A percentile compares a stretch with the other conserved stretches of the same genome.
phyloP scores from a whole-genome alignment of 176 grass and related monocot genomes.

The Aegilops bicornis region DNA sequence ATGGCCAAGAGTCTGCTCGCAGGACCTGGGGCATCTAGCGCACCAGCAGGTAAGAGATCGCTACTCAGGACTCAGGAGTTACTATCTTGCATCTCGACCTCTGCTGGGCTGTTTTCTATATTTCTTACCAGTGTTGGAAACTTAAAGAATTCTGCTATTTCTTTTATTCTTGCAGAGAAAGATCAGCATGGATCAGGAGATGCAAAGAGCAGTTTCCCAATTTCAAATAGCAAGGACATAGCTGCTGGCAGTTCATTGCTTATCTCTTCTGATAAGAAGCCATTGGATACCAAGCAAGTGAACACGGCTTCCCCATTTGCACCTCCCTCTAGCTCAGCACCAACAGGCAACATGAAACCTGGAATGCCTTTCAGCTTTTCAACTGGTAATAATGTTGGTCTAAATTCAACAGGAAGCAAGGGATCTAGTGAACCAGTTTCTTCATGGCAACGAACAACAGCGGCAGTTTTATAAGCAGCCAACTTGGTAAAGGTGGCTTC shows the following conservation, averaged over 20 bases:
- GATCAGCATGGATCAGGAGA: constrained; percentile 24
- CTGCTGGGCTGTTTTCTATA: neutral
- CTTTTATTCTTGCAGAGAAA: constrained; percentile 37
- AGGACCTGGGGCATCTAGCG: constrained; percentile 32
- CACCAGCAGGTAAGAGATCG: constrained; percentile 44
- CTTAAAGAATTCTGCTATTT: constrained; percentile 16
- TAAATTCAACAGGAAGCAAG: constrained; percentile 42
- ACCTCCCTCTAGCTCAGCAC: constrained; percentile 21
- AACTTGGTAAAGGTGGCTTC: constrained; percentile 32
- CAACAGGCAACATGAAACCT: constrained; percentile 40
- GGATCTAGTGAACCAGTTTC: constrained; percentile 37
- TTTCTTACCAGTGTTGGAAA: constrained; percentile 10
- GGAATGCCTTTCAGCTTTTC: constrained; percentile 39
- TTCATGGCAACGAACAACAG: constrained; percentile 41
- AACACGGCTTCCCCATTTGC: constrained; percentile 18
- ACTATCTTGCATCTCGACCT: neutral
- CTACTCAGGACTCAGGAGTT: neutral
- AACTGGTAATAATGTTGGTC: constrained; percentile 34
- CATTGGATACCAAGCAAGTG: constrained; percentile 21
- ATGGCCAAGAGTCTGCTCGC: constrained; percentile 27
- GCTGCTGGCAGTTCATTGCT: constrained; percentile 9
- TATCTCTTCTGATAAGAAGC: constrained; percentile 26
- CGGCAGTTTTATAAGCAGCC: constrained; percentile 29
- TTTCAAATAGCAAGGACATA: constrained; percentile 29
- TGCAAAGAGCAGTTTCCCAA: constrained; percentile 20